Conservation (phyloP, 768 basidiomycete species). For the Dendrothele bispora region DNA sequence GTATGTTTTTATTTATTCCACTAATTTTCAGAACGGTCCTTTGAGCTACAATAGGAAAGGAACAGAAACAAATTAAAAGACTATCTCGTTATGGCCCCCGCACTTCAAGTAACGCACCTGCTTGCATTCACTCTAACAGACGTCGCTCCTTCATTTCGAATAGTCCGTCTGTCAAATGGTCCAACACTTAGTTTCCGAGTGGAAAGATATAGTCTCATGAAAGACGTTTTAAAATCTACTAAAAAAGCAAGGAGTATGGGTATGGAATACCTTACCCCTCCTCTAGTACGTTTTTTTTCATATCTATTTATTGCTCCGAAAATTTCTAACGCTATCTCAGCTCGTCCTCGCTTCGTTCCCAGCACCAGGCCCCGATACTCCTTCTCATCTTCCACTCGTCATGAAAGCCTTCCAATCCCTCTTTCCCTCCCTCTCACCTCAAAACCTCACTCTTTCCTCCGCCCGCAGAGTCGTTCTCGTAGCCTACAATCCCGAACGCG, state of each 20-base stretch:
- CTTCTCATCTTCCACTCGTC: constrained; percentile 85
- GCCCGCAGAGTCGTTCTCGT: constrained; percentile 93
- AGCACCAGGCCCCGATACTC: constrained; percentile 68
- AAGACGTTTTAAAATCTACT: constrained; percentile 70
- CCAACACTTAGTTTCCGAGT: constrained; percentile 93
- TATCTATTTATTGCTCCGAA: not conserved
- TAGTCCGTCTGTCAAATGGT: constrained; percentile 84
- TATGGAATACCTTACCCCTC: constrained; percentile 88
- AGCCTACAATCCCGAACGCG: constrained; percentile 84
- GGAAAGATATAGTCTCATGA: constrained; percentile 90
- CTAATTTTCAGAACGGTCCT: constrained; percentile 12
- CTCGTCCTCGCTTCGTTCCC: constrained; percentile 91
- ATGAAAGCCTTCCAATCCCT: constrained; percentile 96
- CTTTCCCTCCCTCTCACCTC: constrained; percentile 90
- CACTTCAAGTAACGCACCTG: constrained; percentile 88
- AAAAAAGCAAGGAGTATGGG: constrained; percentile 74
- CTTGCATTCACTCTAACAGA: constrained; percentile 90
- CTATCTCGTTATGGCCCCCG: constrained; percentile 88
- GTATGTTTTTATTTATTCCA: constrained; percentile 40
- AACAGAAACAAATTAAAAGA: constrained; percentile 90
- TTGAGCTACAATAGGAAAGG: constrained; percentile 65
- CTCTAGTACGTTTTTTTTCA: constrained; percentile 53
- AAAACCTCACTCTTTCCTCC: constrained; percentile 77
- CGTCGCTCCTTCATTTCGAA: constrained; percentile 80
- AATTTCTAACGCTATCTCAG: constrained; percentile 36